Evolutionary conservation across 148 eudicot genomes (phyloP).

Genomic region (Tetragonia tetragonoides): DNA sequence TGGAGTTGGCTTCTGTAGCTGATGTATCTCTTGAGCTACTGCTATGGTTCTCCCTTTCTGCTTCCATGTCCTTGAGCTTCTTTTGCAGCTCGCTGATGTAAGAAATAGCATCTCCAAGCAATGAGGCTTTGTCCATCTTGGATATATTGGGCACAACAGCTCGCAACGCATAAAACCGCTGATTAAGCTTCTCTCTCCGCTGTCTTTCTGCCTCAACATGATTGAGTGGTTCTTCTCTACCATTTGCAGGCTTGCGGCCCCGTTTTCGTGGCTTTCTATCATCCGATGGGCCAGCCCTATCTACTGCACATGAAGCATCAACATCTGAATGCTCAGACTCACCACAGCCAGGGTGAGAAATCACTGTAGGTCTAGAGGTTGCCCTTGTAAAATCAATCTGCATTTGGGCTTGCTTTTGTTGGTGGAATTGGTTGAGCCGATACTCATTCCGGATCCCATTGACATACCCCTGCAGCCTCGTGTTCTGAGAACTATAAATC

Average conservation of each 20-base stretch:
- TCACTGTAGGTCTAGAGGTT: slow-evolving; percentile 41
- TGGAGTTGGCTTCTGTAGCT: slow-evolving; percentile 33
- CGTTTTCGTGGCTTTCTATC: slow-evolving; percentile 42
- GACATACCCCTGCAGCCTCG: slow-evolving; percentile 34
- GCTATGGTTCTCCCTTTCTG: slow-evolving; percentile 44
- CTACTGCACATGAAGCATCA: slow-evolving; percentile 56
- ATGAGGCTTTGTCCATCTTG: slow-evolving; percentile 94
- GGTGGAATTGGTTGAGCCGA: slow-evolving; percentile 37
- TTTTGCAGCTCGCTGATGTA: slow-evolving; percentile 79
- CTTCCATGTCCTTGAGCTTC: slow-evolving; percentile 74
- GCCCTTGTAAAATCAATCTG: slow-evolving; percentile 77
- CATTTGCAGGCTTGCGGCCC: slow-evolving; percentile 47
- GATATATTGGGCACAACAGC: slow-evolving; percentile 92
- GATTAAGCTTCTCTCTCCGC: slow-evolving; percentile 87
- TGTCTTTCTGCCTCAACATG: slow-evolving; percentile 95
- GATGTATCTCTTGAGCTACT: slow-evolving; percentile 34
- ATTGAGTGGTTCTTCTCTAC: slow-evolving; percentile 54
- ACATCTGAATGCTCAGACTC: slow-evolving; percentile 71
- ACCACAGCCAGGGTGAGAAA: slow-evolving; percentile 32
- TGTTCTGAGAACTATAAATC: slow-evolving; percentile 40
- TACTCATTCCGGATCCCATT: slow-evolving; percentile 55
- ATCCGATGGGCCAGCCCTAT: slow-evolving; percentile 29
- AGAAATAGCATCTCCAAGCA: slow-evolving; percentile 85
- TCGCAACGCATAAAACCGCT: slow-evolving; percentile 76
- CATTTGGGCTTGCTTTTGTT: slow-evolving; percentile 51